A percentile compares a stretch with the other conserved stretches of the same genome.
These are phyloP conservation scores for Papiliotrema laurentii DNA, from an alignment of 1,284 basidiomycete species.

Conservation along the genomic window DNA sequence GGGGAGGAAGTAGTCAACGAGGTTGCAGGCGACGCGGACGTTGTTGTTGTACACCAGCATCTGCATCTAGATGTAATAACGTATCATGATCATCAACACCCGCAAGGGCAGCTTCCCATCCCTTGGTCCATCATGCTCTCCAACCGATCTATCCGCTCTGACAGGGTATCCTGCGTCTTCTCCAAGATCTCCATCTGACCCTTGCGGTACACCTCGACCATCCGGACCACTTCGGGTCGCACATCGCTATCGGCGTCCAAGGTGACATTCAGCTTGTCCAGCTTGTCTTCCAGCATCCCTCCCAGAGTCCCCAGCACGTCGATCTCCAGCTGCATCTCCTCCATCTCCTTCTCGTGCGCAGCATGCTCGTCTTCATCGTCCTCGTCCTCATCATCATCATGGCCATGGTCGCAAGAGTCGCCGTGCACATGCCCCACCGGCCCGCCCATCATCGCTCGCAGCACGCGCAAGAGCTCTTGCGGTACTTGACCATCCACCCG, in stretches of 20 bases:
- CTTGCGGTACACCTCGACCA: constrained; percentile 32
- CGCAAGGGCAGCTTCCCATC: background rate
- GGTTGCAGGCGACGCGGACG: no score
- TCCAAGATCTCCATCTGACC: constrained; percentile 16
- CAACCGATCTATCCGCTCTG: background rate
- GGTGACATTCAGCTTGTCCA: constrained; percentile 54
- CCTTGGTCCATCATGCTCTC: background rate
- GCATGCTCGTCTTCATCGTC: constrained; percentile 47
- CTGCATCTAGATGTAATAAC: no score
- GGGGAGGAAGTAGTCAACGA: no score
- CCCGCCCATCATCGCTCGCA: constrained; percentile 37
- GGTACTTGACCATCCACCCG: constrained; percentile 57
- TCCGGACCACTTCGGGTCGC: constrained; percentile 22
- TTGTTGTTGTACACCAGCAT: no score
- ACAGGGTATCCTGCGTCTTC: background rate
- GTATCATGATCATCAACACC: no score
- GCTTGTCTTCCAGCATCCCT: constrained; percentile 60
- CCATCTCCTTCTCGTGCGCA: constrained; percentile 50
- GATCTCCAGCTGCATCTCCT: constrained; percentile 60
- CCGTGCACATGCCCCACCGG: constrained; percentile 6
- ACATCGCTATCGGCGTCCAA: constrained; percentile 21
- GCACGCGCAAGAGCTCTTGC: constrained; percentile 60
- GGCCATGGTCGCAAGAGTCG: constrained; percentile 15
- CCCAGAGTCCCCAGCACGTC: constrained; percentile 54
- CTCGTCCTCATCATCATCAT: constrained; percentile 42